A percentile compares a stretch with the other conserved stretches of the same genome.
phyloP scores from a whole-genome alignment of 2,329 filamentous ascomycete genomes.

The Talaromyces sp. region DNA sequence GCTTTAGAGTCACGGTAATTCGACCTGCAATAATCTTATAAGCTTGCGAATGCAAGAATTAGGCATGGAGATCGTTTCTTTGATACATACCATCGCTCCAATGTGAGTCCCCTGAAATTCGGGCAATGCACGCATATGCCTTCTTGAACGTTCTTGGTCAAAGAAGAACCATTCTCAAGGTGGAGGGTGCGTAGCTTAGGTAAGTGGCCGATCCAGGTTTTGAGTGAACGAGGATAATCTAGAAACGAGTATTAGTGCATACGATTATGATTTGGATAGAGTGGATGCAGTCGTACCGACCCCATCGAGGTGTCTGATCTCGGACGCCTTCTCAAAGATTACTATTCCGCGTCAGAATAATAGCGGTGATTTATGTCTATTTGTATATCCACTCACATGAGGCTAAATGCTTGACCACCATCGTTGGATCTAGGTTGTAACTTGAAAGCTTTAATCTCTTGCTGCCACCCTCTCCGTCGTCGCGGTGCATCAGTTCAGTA shows the following conservation, averaged over 20 bases:
- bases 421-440: constrained; percentile 19
- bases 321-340: constrained; percentile 44
- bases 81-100: constrained; percentile 46
- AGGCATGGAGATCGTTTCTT: constrained; percentile 1
- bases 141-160: constrained; percentile 51
- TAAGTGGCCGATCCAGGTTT: constrained; percentile 56
- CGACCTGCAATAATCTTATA: constrained; percentile 26
- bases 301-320: constrained; percentile 56
- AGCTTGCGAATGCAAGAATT: background rate
- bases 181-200: constrained; percentile 55
- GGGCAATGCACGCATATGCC: constrained; percentile 57
- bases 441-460: constrained; percentile 20
- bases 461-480: constrained; percentile 16
- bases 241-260: background rate
- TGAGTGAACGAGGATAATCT: constrained; percentile 50
- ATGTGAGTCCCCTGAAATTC: constrained; percentile 55
- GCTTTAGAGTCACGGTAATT: constrained; percentile 44
- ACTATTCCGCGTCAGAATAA: constrained; percentile 21
- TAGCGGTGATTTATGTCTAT: background rate
- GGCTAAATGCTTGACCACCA: constrained; percentile 43
- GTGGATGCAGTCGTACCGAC: constrained; percentile 32
- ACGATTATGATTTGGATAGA: background rate
- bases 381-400: constrained; percentile 33
- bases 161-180: constrained; percentile 56
- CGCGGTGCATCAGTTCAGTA: constrained; percentile 14